phyloP scores from a whole-genome alignment of 2,329 filamentous ascomycete genomes.

The Conoideocrella luteorostrata region DNA sequence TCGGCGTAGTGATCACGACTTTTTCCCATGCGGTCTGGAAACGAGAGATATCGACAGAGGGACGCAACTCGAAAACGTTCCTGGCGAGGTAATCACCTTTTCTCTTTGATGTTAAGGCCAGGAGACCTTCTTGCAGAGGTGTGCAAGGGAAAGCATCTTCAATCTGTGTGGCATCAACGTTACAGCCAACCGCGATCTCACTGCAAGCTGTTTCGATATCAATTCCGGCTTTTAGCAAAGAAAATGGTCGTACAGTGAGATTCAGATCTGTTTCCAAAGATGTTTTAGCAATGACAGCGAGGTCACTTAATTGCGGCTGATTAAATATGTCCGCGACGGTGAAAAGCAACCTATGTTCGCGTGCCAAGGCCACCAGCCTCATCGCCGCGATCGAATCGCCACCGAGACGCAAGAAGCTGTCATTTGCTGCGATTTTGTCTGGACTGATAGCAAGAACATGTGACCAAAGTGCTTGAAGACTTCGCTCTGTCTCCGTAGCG shows the following conservation, averaged over 20 bases:
- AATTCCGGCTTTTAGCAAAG: too few relatives aligned
- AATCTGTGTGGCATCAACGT: too few relatives aligned
- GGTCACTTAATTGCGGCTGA: too few relatives aligned
- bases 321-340: constrained; percentile 5
- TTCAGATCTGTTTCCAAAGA: too few relatives aligned
- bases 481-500: constrained; percentile 9
- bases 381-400: constrained; percentile 12
- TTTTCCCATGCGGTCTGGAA: constrained; percentile 13
- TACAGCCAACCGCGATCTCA: too few relatives aligned
- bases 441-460: constrained; percentile 1
- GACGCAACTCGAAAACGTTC: constrained; percentile 11
- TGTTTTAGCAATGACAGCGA: too few relatives aligned
- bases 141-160: too few relatives aligned
- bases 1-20: constrained; percentile 10
- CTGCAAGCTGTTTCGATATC: too few relatives aligned
- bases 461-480: constrained; percentile 11
- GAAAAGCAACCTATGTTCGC: background rate
- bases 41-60: constrained; percentile 6
- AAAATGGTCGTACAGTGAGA: too few relatives aligned
- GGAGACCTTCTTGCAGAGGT: constrained; percentile 14
- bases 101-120: constrained; percentile 12
- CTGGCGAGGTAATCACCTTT: constrained; percentile 13
- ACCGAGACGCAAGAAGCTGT: constrained; percentile 10
- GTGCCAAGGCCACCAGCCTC: constrained; percentile 1
- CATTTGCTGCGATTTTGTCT: constrained; percentile 4